These are phyloP conservation scores for Penicillium cinerascens DNA, from an alignment of 495 filamentous ascomycete genomes.

Conservation along the genomic window DNA sequence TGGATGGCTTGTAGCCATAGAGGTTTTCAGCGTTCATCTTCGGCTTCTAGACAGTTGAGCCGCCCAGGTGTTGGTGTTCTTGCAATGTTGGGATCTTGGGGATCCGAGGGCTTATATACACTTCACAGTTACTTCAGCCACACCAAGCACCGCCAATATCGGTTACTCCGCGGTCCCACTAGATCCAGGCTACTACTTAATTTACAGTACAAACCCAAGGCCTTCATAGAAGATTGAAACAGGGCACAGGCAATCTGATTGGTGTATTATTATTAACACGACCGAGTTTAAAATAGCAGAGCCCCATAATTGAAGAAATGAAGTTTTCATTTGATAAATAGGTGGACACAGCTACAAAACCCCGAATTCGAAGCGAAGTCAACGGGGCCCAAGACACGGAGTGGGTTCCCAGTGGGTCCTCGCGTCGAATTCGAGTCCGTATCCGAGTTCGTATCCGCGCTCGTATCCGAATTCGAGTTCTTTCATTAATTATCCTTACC, in stretches of 20 bases:
- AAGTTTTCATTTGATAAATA: neutral
- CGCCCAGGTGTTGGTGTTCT: too few species aligned
- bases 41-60: neutral
- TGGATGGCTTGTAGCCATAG: conserved; percentile 25
- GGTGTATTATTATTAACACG: neutral
- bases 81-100: neutral
- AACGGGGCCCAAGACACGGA: neutral
- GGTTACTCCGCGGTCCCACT: neutral
- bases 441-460: conserved; percentile 14
- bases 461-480: conserved; percentile 18
- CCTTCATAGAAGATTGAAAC: neutral
- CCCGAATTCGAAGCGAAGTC: neutral
- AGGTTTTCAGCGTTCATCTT: conserved; percentile 19
- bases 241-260: neutral
- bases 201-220: too few species aligned
- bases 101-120: neutral
- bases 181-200: neutral
- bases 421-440: conserved; percentile 15
- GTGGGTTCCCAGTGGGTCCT: conserved; percentile 5
- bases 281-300: neutral
- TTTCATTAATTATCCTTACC: neutral
- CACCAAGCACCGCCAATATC: neutral
- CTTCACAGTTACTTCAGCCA: neutral
- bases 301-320: neutral
- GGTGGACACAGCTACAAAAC: neutral